phyloP scores from a whole-genome alignment of 2,329 filamentous ascomycete species.

The Niveomyces coronatus region DNA sequence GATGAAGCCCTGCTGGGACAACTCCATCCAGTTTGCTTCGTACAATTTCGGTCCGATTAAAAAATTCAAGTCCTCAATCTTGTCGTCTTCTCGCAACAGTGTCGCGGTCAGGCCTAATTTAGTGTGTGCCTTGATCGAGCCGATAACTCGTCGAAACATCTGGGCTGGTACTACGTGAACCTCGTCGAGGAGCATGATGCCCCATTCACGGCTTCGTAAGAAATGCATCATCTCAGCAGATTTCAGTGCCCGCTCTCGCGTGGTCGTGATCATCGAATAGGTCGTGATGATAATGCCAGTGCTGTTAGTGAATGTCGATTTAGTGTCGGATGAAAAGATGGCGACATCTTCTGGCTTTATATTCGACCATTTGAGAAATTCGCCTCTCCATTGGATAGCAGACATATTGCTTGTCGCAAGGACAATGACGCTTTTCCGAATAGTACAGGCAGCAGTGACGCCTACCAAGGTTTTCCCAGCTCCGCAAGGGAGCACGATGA shows the following conservation, averaged over 20 bases:
- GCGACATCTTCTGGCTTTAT: constrained; percentile 86
- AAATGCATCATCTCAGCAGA: constrained; percentile 98
- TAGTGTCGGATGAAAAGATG: constrained; percentile 89
- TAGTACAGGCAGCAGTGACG: constrained; percentile 95
- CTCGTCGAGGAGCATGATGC: constrained; percentile 92
- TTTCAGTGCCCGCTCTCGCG: constrained; percentile 77
- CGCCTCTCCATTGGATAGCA: constrained; percentile 89
- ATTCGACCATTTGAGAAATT: constrained; percentile 98
- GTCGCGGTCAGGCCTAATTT: constrained; percentile 94
- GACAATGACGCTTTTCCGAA: constrained; percentile 93
- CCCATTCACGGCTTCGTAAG: constrained; percentile 82
- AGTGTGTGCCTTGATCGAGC: constrained; percentile 85
- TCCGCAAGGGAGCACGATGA: constrained; percentile 93
- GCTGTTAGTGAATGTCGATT: constrained; percentile 68
- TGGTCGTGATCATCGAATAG: constrained; percentile 97
- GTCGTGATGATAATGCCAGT: constrained; percentile 96
- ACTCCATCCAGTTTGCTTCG: constrained; percentile 98
- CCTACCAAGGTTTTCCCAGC: constrained; percentile 95
- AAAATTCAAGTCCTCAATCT: constrained; percentile 95
- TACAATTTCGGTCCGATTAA: constrained; percentile 95
- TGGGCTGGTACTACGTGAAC: constrained; percentile 96
- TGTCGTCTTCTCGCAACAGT: constrained; percentile 90
- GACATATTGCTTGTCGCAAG: constrained; percentile 97
- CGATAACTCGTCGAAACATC: constrained; percentile 91
- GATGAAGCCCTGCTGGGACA: constrained; percentile 93